Base-by-base conservation (phyloP, 2,329 filamentous ascomycete genomes). In the Chrysoporthe deuterocubensis region DNA sequence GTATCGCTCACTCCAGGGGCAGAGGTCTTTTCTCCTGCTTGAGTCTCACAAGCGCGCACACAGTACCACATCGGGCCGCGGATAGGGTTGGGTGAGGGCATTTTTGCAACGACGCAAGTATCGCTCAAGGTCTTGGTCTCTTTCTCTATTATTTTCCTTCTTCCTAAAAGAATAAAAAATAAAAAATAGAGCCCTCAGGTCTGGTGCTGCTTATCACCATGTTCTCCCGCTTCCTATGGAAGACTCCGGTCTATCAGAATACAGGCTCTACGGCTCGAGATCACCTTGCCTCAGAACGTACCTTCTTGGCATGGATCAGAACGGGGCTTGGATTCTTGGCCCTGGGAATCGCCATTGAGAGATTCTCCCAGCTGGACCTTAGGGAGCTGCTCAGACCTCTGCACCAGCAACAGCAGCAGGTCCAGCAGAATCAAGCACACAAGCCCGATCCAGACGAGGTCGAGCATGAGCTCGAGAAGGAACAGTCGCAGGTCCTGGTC, bases 281-380 rank as follows among this genome's bases (percentile, higher is more conserved):
- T 72, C 82, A 86, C 67, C 82, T 86, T 44, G 84, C 85, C 26
- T 82, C 81, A 57, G 85, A 87, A 73, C 81, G 84, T 13, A 87
- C 82, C 2, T 85, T 84, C 71, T 79, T 86, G 26, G 81, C 83
- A 42, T 86, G 83, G 84, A 80, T 82, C 13, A 79, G 83, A 13
- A 84, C 82, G 3, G 83, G 83, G 0, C 79, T 85, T 5, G 83
- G 83, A 6, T 85, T 85, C 74, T 79, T 85, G 48, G 83, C 83
- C 1, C 77, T 86, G 1, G 83, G 83, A 26, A 81, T 85, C 42
- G 84, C 83, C n/a, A 75, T 81, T 50, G 79, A 81, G 62, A 78
- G 80, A 52, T 80, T 85, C 65, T 79, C 81, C 65, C 81, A 82
- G 70, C 77, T 85, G 61, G 82, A 84, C 65, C 72, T 77, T 8